Conservation (phyloP, 2,329 filamentous ascomycete species). For the Claviceps sp. region DNA sequence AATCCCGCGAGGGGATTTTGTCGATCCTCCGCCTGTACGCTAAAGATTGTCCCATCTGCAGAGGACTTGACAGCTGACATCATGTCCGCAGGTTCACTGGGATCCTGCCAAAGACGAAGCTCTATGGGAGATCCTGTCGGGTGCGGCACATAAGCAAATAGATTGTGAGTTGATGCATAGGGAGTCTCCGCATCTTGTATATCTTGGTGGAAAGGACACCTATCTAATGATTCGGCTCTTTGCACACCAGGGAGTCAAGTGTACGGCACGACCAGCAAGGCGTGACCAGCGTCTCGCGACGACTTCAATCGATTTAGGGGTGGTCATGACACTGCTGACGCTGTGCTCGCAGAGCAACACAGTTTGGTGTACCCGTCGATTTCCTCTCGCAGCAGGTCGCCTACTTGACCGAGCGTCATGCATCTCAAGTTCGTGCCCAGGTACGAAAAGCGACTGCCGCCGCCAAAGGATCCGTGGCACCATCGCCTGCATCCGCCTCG, state of each 20-base stretch:
- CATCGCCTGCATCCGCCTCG: slow-evolving; percentile 41
- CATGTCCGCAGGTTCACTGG: slow-evolving; percentile 60
- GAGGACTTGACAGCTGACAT: slow-evolving; percentile 1
- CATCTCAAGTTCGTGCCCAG: slow-evolving; percentile 79
- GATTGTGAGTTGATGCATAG: slow-evolving; percentile 51
- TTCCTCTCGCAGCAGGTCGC: slow-evolving; percentile 89
- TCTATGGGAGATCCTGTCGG: slow-evolving; percentile 82
- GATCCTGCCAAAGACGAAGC: slow-evolving; percentile 72
- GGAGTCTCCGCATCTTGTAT: no score
- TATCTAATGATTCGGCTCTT: slow-evolving; percentile 9
- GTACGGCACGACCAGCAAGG: slow-evolving; percentile 29
- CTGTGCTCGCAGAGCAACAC: slow-evolving; percentile 41
- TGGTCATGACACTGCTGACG: slow-evolving; percentile 6
- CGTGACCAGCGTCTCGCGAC: background rate
- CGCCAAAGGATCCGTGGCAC: slow-evolving; percentile 40
- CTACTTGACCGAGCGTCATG: slow-evolving; percentile 83
- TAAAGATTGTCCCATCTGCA: background rate
- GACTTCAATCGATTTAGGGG: slow-evolving; percentile 11
- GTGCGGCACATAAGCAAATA: slow-evolving; percentile 67
- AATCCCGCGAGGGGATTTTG: slow-evolving; percentile 73
- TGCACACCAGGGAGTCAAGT: slow-evolving; percentile 53
- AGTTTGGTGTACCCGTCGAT: slow-evolving; percentile 72
- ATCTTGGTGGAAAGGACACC: background rate
- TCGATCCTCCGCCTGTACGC: slow-evolving; percentile 73
- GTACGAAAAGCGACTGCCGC: slow-evolving; percentile 61